Percentiles rank a stretch among this genome's conserved stretches.
These are phyloP conservation scores for Margaritispora aquatica DNA, from an alignment of 495 filamentous ascomycete species.

Conservation along the genomic window DNA sequence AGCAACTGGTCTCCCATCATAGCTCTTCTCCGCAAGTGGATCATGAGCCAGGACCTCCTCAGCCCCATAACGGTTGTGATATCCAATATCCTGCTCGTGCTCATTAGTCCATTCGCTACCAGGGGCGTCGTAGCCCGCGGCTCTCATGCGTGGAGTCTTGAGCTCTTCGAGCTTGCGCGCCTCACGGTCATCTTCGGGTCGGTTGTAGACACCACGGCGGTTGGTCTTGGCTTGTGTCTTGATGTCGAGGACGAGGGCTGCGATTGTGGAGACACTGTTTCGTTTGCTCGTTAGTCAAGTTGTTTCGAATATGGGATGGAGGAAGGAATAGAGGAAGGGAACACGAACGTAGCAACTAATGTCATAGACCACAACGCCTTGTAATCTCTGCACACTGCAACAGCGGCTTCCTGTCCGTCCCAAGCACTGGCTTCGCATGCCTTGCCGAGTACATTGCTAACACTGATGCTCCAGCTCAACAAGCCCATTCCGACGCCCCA, in stretches of 20 bases:
- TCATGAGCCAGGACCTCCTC: slow-evolving; percentile 12
- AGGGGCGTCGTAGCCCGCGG: slow-evolving; percentile 10
- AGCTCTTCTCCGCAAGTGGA: slow-evolving; percentile 4
- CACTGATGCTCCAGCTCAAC: slow-evolving; percentile 48
- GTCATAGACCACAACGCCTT: slow-evolving; percentile 63
- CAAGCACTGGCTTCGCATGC: slow-evolving; percentile 49
- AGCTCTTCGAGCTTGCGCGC: slow-evolving; percentile 15
- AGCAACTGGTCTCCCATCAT: background rate
- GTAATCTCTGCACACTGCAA: slow-evolving; percentile 57
- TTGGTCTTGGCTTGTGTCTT: slow-evolving; percentile 37
- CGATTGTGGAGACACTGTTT: slow-evolving; percentile 33
- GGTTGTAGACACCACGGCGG: slow-evolving; percentile 41
- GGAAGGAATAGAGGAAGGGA: background rate
- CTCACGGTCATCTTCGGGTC: slow-evolving; percentile 24
- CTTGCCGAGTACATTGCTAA: slow-evolving; percentile 44
- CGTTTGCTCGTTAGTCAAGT: background rate
- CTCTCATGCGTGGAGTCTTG: slow-evolving; percentile 6
- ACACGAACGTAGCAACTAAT: slow-evolving; percentile 37
- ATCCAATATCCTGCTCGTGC: slow-evolving; percentile 16
- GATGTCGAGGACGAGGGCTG: slow-evolving; percentile 45
- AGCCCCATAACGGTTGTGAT: slow-evolving; percentile 22
- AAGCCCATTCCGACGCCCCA: slow-evolving; percentile 54
- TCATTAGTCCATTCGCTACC: background rate
- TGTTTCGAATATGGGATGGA: background rate
- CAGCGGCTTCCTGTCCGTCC: slow-evolving; percentile 45